These are phyloP conservation scores for Noccaea bulbosa DNA, from an alignment of 345 rosid species.

Conservation along the genomic window DNA sequence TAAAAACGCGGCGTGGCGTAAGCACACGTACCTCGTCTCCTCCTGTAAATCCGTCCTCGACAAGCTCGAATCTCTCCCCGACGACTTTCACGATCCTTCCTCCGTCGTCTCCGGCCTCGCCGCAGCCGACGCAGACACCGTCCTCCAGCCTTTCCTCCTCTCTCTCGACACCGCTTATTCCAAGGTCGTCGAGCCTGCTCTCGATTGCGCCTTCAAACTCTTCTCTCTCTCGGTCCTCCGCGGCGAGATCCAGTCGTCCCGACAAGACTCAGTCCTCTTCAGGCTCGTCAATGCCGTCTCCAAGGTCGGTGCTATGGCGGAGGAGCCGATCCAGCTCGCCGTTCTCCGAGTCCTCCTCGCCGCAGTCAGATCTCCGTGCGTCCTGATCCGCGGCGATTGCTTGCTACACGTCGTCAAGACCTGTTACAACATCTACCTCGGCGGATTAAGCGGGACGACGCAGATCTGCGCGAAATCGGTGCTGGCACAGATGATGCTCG, in stretches of 20 bases:
- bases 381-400: slow-evolving; percentile 84
- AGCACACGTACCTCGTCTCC: slow-evolving; percentile 85
- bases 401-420: slow-evolving; percentile 77
- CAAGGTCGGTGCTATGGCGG: slow-evolving; percentile 69
- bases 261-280: slow-evolving; percentile 43
- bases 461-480: slow-evolving; percentile 98
- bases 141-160: slow-evolving; percentile 72
- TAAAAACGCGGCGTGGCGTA: slow-evolving; percentile 96
- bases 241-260: slow-evolving; percentile 59
- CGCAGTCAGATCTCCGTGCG: slow-evolving; percentile 73
- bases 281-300: slow-evolving; percentile 60
- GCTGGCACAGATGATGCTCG: slow-evolving; percentile 80
- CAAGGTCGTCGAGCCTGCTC: slow-evolving; percentile 86
- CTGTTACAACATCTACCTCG: slow-evolving; percentile 86
- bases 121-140: slow-evolving; percentile 60
- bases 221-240: slow-evolving; percentile 72
- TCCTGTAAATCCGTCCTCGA: slow-evolving; percentile 89
- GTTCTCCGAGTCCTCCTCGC: slow-evolving; percentile 81
- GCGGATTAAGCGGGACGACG: slow-evolving; percentile 78
- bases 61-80: slow-evolving; percentile 67
- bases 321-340: slow-evolving; percentile 75
- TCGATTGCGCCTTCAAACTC: slow-evolving; percentile 73
- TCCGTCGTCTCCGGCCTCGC: slow-evolving; percentile 68
- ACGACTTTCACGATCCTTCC: slow-evolving; percentile 48
- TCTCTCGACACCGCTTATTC: slow-evolving; percentile 73